Percentiles rank a stretch among this genome's conserved stretches.
Evolutionary conservation across 176 grass and related monocot species (phyloP).

Genomic region (Phyllostachys edulis): DNA sequence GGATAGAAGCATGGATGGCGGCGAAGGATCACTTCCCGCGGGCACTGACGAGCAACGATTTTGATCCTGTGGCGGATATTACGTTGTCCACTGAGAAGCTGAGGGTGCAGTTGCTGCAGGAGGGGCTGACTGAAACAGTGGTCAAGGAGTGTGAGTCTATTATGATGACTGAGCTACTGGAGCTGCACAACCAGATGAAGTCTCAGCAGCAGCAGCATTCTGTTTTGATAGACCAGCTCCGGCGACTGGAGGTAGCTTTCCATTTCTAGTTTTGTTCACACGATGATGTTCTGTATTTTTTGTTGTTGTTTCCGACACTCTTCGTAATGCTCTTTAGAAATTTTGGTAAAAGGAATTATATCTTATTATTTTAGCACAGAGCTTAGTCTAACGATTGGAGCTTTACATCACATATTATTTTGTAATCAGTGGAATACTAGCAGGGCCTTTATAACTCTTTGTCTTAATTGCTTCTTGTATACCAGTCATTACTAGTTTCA

Average conservation of each 20-base stretch:
- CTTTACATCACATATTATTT: not conserved
- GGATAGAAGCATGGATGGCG: slow-evolving; percentile 67
- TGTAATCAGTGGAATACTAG: slow-evolving; percentile 6
- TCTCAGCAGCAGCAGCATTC: slow-evolving; percentile 72
- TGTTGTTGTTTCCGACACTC: not conserved
- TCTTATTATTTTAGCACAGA: slow-evolving; percentile 17
- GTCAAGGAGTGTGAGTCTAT: slow-evolving; percentile 84
- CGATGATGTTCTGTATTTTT: slow-evolving; percentile 1
- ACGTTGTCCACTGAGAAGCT: slow-evolving; percentile 72
- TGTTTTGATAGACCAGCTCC: slow-evolving; percentile 79
- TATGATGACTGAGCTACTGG: slow-evolving; percentile 79
- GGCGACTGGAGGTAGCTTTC: slow-evolving; percentile 82
- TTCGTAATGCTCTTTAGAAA: not conserved
- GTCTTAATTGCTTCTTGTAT: not conserved
- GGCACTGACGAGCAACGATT: slow-evolving; percentile 52
- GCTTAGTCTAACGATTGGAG: not conserved
- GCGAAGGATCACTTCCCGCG: slow-evolving; percentile 76
- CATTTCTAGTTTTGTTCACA: slow-evolving; percentile 34
- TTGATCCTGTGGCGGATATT: slow-evolving; percentile 50
- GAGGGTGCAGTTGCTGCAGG: slow-evolving; percentile 55
- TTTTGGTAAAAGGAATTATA: not conserved
- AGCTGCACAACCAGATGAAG: slow-evolving; percentile 67
- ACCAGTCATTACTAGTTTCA: not conserved
- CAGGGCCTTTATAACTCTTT: not conserved
- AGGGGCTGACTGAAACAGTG: slow-evolving; percentile 62